phyloP scores from a whole-genome alignment of 2,329 filamentous ascomycete species.

The Fusarium sp. region DNA sequence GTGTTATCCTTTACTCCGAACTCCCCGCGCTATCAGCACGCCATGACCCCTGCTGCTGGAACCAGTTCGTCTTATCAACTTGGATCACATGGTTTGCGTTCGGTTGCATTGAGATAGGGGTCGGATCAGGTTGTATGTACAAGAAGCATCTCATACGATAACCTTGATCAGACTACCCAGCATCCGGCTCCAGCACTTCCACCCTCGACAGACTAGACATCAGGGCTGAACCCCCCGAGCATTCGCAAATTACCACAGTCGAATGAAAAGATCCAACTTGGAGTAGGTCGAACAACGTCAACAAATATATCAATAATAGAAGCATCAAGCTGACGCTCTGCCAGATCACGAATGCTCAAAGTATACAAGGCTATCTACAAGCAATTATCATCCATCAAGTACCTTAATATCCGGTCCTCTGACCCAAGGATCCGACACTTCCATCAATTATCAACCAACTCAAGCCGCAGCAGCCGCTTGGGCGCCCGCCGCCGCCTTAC shows the following conservation, averaged over 20 bases:
- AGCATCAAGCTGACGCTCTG: background rate
- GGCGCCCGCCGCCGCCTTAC: background rate
- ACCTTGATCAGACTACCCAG: background rate
- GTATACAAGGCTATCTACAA: background rate
- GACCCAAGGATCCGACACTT: background rate
- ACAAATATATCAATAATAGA: background rate
- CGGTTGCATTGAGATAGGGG: background rate
- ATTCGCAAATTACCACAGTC: background rate
- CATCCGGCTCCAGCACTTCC: background rate
- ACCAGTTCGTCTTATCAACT: background rate
- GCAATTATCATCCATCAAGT: background rate
- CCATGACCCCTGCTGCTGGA: background rate
- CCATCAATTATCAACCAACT: background rate
- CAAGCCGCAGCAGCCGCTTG: background rate
- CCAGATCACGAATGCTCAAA: background rate
- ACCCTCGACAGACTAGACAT: background rate
- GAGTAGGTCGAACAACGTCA: background rate
- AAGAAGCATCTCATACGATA: background rate
- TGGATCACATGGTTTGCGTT: background rate
- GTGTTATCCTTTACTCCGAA: background rate
- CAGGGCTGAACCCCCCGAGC: background rate
- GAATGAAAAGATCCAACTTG: background rate
- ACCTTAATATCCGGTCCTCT: background rate
- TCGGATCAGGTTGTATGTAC: background rate
- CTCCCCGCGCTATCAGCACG: background rate